These are phyloP conservation scores for Ogataea neopini DNA, from an alignment of 805 yeast species.

Conservation along the genomic window DNA sequence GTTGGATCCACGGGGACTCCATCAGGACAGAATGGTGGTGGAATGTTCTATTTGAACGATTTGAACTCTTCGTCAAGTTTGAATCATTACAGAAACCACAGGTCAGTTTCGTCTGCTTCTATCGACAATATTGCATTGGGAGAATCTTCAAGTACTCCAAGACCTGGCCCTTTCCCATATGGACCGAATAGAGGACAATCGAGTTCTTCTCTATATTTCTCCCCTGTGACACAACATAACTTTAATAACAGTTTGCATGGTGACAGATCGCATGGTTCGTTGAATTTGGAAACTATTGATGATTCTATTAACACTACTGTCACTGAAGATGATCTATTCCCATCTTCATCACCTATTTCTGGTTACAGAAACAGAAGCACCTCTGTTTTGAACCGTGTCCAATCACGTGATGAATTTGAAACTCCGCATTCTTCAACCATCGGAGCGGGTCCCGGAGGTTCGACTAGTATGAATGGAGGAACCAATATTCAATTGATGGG, in stretches of 20 bases:
- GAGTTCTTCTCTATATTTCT: conserved; percentile 8
- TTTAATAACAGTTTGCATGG: not conserved
- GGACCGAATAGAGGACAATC: conserved; percentile 12
- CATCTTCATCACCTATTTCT: conserved; percentile 22
- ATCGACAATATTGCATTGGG: conserved; percentile 42
- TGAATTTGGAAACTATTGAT: conserved; percentile 16
- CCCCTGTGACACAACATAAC: conserved; percentile 11
- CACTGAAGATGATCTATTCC: conserved; percentile 19
- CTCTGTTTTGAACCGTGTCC: conserved; percentile 12
- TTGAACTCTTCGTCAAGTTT: conserved; percentile 29
- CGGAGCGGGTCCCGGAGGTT: conserved; percentile 22
- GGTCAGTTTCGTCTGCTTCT: conserved; percentile 30
- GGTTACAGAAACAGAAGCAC: conserved; percentile 12
- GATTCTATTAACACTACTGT: conserved; percentile 13
- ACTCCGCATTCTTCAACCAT: conserved; percentile 27
- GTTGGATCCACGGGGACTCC: conserved; percentile 5
- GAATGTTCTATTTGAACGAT: conserved; percentile 34
- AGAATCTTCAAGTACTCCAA: conserved; percentile 51
- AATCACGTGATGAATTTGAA: conserved; percentile 24
- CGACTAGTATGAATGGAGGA: conserved; percentile 19
- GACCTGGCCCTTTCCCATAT: conserved; percentile 17
- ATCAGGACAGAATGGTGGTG: conserved; percentile 6
- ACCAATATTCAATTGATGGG: conserved; percentile 62
- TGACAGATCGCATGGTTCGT: conserved; percentile 12
- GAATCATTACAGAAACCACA: conserved; percentile 21